Conservation (phyloP, 257 asterid genomes). For the Linaria vulgaris region DNA sequence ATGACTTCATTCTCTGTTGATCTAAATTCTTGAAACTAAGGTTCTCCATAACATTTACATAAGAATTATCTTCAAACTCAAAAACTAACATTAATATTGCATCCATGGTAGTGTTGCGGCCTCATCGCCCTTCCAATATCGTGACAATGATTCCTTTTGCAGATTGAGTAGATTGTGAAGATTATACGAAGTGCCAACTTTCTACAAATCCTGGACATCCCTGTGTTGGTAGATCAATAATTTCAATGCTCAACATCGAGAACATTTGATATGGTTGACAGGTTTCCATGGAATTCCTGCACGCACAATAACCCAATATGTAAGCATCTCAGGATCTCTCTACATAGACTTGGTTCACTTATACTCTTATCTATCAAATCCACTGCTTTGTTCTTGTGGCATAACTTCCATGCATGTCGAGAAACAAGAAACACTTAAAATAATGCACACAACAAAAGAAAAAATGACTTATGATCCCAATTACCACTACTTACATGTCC, state of each 20-base stretch:
- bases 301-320: constrained; percentile 30
- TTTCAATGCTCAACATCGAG: constrained; percentile 32
- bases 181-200: not conserved
- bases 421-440: not conserved
- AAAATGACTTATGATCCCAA: too few relatives aligned
- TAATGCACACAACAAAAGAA: too few relatives aligned
- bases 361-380: constrained; percentile 20
- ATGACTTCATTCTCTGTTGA: too few relatives aligned
- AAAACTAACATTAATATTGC: too few relatives aligned
- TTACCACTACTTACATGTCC: too few relatives aligned
- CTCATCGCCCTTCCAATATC: too few relatives aligned
- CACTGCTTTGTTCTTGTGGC: constrained; percentile 21
- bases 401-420: constrained; percentile 30
- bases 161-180: too few relatives aligned
- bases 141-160: too few relatives aligned
- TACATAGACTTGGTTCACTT: not conserved
- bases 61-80: too few relatives aligned
- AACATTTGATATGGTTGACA: constrained; percentile 21
- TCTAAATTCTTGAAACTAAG: too few relatives aligned
- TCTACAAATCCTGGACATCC: not conserved
- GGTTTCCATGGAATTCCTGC: constrained; percentile 19
- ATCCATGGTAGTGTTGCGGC: too few relatives aligned
- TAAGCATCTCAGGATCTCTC: constrained; percentile 22
- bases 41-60: too few relatives aligned
- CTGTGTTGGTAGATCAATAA: constrained; percentile 20